These are phyloP conservation scores for Gnaphalium uliginosum DNA, from an alignment of 129 eudicot species.

Conservation along the genomic window DNA sequence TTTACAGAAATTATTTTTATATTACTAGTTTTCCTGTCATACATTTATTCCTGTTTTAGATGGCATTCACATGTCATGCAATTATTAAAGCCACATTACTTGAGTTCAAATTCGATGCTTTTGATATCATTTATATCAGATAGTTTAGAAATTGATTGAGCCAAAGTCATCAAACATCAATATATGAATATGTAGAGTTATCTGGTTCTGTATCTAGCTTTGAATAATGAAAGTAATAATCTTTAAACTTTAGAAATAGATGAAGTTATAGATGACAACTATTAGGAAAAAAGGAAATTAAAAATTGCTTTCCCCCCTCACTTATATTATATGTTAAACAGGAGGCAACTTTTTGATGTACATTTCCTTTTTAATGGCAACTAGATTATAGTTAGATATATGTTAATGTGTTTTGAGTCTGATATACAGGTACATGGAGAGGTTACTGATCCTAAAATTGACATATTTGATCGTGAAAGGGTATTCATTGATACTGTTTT, in stretches of 20 bases:
- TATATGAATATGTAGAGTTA: too few species aligned
- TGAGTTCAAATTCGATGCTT: background rate
- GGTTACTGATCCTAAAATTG: constrained; percentile 79
- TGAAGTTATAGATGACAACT: background rate
- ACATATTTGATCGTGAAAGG: constrained; percentile 93
- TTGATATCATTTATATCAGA: background rate
- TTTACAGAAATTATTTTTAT: background rate
- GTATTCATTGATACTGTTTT: constrained; percentile 77
- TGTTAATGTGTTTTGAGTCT: background rate
- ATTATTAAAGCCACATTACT: too few species aligned
- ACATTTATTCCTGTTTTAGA: background rate
- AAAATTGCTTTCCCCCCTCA: background rate
- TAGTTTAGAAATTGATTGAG: background rate
- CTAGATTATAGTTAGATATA: background rate
- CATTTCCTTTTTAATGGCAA: background rate
- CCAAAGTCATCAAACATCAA: too few species aligned
- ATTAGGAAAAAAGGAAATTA: background rate
- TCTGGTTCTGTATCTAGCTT: too few species aligned
- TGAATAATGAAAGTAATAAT: too few species aligned
- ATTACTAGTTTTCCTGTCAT: background rate
- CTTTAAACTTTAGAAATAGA: background rate
- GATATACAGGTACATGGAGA: constrained; percentile 89
- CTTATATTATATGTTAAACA: background rate
- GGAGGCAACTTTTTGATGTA: background rate
- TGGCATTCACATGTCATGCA: background rate